A percentile compares a stretch with the other conserved stretches of the same genome.
phyloP scores from a whole-genome alignment of 306 rosid genomes.

The Mimosa bimucronata region DNA sequence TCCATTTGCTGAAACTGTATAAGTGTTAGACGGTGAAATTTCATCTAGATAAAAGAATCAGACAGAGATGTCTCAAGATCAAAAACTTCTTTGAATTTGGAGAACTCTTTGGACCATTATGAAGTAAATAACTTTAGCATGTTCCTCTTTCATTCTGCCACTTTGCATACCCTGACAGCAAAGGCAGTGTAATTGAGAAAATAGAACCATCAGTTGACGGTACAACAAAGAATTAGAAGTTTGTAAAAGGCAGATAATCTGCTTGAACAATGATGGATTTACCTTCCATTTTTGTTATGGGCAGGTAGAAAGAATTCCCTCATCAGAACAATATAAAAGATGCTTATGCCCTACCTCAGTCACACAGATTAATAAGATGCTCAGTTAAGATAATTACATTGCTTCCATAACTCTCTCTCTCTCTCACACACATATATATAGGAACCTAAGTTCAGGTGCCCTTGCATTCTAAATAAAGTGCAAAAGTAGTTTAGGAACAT shows the following conservation, averaged over 20 bases:
- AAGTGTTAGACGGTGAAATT: background rate
- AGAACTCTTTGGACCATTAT: background rate
- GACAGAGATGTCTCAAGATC: conserved; percentile 4
- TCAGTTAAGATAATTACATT: background rate
- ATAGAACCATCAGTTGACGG: background rate
- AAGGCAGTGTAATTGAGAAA: background rate
- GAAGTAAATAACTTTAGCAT: background rate
- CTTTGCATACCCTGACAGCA: background rate
- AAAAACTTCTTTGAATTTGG: background rate
- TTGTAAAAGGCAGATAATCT: background rate
- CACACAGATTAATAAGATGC: background rate
- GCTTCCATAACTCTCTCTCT: background rate
- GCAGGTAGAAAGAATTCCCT: background rate
- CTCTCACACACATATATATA: background rate
- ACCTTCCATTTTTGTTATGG: background rate
- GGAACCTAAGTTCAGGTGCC: background rate
- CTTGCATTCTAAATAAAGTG: background rate
- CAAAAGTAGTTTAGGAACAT: background rate
- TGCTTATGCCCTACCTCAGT: background rate
- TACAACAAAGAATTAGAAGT: background rate
- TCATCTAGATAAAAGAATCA: background rate
- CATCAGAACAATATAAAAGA: background rate
- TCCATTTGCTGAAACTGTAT: conserved; percentile 9
- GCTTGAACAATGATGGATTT: background rate
- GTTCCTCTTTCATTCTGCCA: conserved; percentile 11